These are phyloP conservation scores for Colletotrichum tofieldiae DNA, from an alignment of 2,329 filamentous ascomycete genomes.

Conservation along the genomic window DNA sequence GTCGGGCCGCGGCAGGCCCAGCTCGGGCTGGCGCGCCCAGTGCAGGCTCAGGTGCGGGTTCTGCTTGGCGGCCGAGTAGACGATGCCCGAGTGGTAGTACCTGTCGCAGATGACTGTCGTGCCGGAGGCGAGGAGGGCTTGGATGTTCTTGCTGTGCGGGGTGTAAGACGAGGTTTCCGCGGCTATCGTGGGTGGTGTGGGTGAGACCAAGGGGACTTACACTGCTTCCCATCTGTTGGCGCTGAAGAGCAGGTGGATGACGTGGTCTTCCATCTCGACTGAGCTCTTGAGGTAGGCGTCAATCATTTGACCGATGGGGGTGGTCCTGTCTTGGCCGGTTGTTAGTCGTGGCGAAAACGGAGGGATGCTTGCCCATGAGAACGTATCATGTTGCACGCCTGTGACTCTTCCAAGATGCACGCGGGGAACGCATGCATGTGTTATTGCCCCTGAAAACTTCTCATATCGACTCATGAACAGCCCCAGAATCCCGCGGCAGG, in stretches of 20 bases:
- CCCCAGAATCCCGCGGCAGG: neutral
- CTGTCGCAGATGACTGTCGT: conserved; percentile 88
- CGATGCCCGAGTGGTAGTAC: conserved; percentile 95
- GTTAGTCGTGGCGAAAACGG: neutral
- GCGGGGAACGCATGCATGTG: too few species aligned
- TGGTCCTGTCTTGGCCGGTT: conserved; percentile 77
- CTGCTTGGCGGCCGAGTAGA: conserved; percentile 92
- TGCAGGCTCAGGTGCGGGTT: conserved; percentile 78
- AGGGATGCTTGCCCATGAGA: neutral
- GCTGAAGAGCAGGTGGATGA: conserved; percentile 90
- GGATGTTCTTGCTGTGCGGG: conserved; percentile 64
- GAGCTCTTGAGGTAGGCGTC: conserved; percentile 83
- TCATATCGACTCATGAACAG: neutral
- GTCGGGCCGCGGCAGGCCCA: conserved; percentile 90
- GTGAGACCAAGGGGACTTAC: conserved; percentile 55
- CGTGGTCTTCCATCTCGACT: conserved; percentile 85
- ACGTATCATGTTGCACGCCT: neutral
- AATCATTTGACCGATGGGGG: conserved; percentile 90
- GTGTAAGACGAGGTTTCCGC: conserved; percentile 5
- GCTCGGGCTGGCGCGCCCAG: conserved; percentile 89
- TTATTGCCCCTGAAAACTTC: neutral
- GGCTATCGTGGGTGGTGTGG: neutral
- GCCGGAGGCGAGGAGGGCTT: conserved; percentile 72
- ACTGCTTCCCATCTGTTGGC: conserved; percentile 90
- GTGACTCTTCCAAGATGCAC: neutral